Evolutionary conservation across 768 basidiomycete genomes (phyloP).

Genomic region (Tricholoma furcatifolium): DNA sequence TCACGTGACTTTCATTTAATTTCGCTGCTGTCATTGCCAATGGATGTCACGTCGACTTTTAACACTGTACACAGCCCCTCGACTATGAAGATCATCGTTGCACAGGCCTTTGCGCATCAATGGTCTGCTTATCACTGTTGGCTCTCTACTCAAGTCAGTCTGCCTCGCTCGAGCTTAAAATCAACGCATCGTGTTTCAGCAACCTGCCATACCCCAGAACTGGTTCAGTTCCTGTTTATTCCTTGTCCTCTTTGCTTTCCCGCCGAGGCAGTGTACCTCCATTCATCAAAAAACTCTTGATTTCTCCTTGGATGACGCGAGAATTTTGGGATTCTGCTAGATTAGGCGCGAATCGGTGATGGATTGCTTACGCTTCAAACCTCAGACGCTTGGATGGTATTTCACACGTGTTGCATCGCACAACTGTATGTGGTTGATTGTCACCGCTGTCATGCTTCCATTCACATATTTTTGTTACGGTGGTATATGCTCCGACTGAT

Average conservation of each 20-base stretch:
- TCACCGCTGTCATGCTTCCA: constrained; percentile 16
- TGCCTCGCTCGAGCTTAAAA: constrained; percentile 8
- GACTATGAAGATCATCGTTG: constrained; percentile 2
- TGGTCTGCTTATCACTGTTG: constrained; percentile 16
- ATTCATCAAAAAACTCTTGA: constrained; percentile 8
- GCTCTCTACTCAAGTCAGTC: constrained; percentile 1
- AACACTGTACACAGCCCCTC: constrained; percentile 10
- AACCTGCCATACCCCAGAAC: constrained; percentile 16
- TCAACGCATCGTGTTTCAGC: constrained; percentile 19
- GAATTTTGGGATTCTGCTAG: no score
- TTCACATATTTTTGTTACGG: constrained; percentile 2
- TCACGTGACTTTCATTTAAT: constrained; percentile 5
- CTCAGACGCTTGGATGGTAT: neutral
- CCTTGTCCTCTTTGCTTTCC: neutral
- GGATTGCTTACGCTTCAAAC: no score
- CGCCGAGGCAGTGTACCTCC: constrained; percentile 14
- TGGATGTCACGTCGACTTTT: constrained; percentile 3
- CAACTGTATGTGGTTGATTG: constrained; percentile 8
- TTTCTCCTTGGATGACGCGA: neutral
- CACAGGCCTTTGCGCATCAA: neutral
- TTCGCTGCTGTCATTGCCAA: neutral
- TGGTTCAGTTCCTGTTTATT: constrained; percentile 10
- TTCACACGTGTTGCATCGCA: constrained; percentile 9
- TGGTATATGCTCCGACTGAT: constrained; percentile 8
- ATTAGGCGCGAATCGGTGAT: no score